phyloP scores from a whole-genome alignment of 495 filamentous ascomycete species.

The Podospora conica region DNA sequence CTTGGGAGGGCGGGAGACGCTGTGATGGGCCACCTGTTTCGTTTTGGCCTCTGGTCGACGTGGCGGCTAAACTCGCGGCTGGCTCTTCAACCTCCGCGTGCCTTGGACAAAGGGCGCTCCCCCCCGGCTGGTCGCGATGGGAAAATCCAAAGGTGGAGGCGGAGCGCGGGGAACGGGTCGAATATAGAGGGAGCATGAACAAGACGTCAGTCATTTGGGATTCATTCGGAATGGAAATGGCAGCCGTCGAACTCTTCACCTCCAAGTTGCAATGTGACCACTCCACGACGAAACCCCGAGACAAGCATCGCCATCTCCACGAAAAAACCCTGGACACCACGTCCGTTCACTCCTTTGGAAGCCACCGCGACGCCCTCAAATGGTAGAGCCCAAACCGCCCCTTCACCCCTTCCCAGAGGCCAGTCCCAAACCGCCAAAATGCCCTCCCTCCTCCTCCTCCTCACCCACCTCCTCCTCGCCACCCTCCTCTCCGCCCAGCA shows the following conservation, averaged over 20 bases:
- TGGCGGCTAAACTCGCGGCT: conserved; percentile 14
- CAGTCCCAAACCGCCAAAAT: not conserved
- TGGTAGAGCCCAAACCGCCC: not conserved
- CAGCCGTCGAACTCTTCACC: not conserved
- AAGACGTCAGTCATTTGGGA: not conserved
- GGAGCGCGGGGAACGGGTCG: not conserved
- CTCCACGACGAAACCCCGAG: not conserved
- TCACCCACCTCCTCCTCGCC: not conserved
- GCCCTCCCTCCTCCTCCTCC: not conserved
- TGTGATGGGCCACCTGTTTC: not conserved
- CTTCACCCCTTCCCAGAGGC: not conserved
- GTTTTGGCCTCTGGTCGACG: not conserved
- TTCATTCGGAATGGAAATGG: not conserved
- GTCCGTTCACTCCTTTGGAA: conserved; percentile 1
- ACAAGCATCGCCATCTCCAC: not conserved
- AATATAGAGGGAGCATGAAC: not conserved
- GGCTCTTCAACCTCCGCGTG: conserved; percentile 8
- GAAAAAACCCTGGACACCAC: not conserved
- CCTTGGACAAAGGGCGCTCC: not conserved
- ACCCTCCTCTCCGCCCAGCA: not conserved
- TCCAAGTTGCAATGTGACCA: not conserved
- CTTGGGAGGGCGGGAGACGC: not conserved
- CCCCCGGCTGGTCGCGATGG: not conserved
- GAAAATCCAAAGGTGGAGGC: not conserved
- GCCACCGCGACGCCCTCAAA: not conserved